Percentiles rank a stretch among this genome's conserved stretches.
phyloP scores from a whole-genome alignment of 768 basidiomycete species.

The Pulveroboletus sp. region DNA sequence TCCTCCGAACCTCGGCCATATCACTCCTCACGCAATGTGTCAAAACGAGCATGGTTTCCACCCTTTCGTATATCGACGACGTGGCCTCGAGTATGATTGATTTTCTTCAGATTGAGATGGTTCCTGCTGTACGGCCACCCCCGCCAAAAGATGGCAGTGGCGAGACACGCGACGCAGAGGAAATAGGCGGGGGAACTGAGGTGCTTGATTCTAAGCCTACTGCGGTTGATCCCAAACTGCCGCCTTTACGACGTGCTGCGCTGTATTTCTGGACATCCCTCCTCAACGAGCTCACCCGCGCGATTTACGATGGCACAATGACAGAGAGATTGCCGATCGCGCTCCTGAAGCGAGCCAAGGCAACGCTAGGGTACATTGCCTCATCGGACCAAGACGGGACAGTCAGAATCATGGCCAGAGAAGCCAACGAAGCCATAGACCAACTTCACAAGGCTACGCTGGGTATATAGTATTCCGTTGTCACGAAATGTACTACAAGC shows the following conservation, averaged over 20 bases:
- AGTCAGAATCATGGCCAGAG: constrained; percentile 74
- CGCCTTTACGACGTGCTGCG: constrained; percentile 81
- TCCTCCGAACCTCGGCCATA: constrained; percentile 66
- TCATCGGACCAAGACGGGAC: constrained; percentile 70
- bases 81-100: constrained; percentile 71
- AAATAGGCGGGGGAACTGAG: constrained; percentile 10
- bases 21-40: constrained; percentile 75
- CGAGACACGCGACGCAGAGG: constrained; percentile 3
- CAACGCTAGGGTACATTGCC: constrained; percentile 67
- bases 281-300: constrained; percentile 55
- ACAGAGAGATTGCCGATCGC: constrained; percentile 22
- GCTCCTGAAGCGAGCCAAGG: constrained; percentile 48
- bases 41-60: constrained; percentile 57
- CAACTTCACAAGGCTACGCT: constrained; percentile 48
- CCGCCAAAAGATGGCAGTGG: constrained; percentile 17
- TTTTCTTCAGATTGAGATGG: constrained; percentile 65
- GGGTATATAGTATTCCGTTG: constrained; percentile 16
- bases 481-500: not conserved
- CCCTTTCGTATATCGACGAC: constrained; percentile 61
- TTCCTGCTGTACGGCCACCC: constrained; percentile 21
- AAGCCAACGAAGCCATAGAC: constrained; percentile 55
- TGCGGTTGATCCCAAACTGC: constrained; percentile 58
- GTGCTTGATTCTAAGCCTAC: constrained; percentile 58
- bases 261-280: constrained; percentile 77
- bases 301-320: constrained; percentile 42